phyloP scores from a whole-genome alignment of 2,329 filamentous ascomycete species.

The Alternaria arbusti region DNA sequence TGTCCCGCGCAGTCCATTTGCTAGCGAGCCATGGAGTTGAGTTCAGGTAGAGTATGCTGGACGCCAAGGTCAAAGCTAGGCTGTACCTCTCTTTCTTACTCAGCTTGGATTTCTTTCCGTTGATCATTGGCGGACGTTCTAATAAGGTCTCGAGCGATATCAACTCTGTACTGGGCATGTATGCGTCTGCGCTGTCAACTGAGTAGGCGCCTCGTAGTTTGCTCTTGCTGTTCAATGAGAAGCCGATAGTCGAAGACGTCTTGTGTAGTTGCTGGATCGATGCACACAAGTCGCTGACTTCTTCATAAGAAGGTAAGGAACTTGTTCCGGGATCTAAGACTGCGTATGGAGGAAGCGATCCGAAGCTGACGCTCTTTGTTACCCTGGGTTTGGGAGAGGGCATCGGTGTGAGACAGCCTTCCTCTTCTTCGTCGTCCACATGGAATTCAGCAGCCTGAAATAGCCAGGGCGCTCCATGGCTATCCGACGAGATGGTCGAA shows the following conservation, averaged over 20 bases:
- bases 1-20: slow-evolving; percentile 43
- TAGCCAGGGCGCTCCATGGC: slow-evolving; percentile 27
- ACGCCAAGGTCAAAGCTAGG: slow-evolving; percentile 46
- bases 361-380: slow-evolving; percentile 44
- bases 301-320: slow-evolving; percentile 23
- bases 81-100: slow-evolving; percentile 46
- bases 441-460: slow-evolving; percentile 44
- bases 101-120: slow-evolving; percentile 36
- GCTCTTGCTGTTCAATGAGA: slow-evolving; percentile 41
- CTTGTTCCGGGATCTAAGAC: slow-evolving; percentile 25
- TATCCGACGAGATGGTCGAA: slow-evolving; percentile 22
- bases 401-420: slow-evolving; percentile 10
- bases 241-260: slow-evolving; percentile 36
- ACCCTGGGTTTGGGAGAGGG: slow-evolving; percentile 20
- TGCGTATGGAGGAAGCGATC: slow-evolving; percentile 41
- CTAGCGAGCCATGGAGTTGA: slow-evolving; percentile 46
- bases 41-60: slow-evolving; percentile 45
- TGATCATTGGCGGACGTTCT: slow-evolving; percentile 28
- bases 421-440: slow-evolving; percentile 39
- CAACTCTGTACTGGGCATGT: slow-evolving; percentile 17
- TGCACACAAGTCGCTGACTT: slow-evolving; percentile 46
- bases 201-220: slow-evolving; percentile 40
- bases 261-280: slow-evolving; percentile 40
- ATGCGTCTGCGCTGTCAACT: slow-evolving; percentile 23
- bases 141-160: slow-evolving; percentile 44